Percentiles rank a stretch among this genome's conserved stretches.
Conservation (phyloP, 73 alveolate species). For the Durusdinium trenchii region DNA sequence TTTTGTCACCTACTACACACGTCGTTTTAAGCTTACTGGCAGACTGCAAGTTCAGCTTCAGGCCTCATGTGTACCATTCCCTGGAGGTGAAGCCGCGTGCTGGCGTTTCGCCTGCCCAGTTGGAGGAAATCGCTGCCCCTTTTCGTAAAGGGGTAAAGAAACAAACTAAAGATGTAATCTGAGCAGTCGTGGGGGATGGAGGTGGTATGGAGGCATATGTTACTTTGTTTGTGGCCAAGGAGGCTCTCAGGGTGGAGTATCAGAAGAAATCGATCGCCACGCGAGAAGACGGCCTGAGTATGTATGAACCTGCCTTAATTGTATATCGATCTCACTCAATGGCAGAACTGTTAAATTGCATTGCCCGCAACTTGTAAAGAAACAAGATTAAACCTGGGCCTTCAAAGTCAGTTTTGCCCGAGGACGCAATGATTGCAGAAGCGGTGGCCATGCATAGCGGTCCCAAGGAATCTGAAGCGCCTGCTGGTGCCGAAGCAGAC, state of each 20-base stretch:
- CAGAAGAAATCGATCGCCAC: neutral
- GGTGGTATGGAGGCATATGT: no score
- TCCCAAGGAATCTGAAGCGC: neutral
- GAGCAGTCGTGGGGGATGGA: neutral
- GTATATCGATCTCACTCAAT: neutral
- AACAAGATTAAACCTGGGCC: neutral
- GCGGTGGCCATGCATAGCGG: neutral
- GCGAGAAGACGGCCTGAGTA: neutral
- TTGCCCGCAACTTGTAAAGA: neutral
- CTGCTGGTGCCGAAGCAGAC: neutral
- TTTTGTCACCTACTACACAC: neutral
- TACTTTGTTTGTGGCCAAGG: neutral
- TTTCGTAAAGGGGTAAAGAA: neutral
- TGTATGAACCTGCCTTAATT: neutral
- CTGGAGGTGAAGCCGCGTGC: neutral
- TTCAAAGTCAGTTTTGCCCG: neutral
- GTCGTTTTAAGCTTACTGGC: neutral
- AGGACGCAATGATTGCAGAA: neutral
- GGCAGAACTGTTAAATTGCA: neutral
- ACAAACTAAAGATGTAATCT: neutral
- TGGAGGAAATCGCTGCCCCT: conserved; percentile 7
- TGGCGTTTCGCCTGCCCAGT: neutral
- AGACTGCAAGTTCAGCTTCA: neutral
- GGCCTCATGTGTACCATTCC: neutral
- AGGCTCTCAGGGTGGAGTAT: neutral